Evolutionary conservation across 768 basidiomycete genomes (phyloP).

Genomic region (Hypholoma fasciculare): DNA sequence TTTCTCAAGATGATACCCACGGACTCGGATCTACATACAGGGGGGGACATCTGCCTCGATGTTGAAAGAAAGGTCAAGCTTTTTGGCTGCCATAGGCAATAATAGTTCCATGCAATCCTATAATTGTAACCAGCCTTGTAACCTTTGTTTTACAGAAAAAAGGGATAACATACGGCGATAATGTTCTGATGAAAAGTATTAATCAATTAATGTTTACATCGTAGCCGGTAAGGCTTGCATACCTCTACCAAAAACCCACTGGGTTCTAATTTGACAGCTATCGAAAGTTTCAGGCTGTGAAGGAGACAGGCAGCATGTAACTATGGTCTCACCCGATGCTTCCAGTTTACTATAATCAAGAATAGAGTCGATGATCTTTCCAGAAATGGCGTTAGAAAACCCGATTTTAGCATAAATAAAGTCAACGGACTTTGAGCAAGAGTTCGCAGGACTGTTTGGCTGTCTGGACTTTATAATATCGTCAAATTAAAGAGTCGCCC

Average conservation of each 20-base stretch:
- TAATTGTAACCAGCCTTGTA: constrained; percentile 6
- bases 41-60: constrained; percentile 66
- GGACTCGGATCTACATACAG: constrained; percentile 37
- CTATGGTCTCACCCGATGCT: constrained; percentile 52
- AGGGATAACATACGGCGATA: constrained; percentile 50
- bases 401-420: neutral
- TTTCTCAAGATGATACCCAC: neutral
- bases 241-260: constrained; percentile 68
- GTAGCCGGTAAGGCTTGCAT: constrained; percentile 2
- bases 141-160: neutral
- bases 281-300: constrained; percentile 1
- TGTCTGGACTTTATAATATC: constrained; percentile 55
- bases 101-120: constrained; percentile 80
- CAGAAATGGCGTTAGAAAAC: constrained; percentile 1
- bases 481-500: neutral
- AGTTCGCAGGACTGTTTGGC: constrained; percentile 80
- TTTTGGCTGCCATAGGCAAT: constrained; percentile 73
- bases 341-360: constrained; percentile 81
- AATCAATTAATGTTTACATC: neutral
- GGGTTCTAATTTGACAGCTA: constrained; percentile 70
- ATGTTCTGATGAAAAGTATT: constrained; percentile 44
- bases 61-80: constrained; percentile 72
- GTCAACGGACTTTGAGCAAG: constrained; percentile 53
- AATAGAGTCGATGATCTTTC: constrained; percentile 76
- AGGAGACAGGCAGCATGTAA: neutral